Conservation (phyloP, 2,329 filamentous ascomycete genomes). For the Fusarium floridanum region DNA sequence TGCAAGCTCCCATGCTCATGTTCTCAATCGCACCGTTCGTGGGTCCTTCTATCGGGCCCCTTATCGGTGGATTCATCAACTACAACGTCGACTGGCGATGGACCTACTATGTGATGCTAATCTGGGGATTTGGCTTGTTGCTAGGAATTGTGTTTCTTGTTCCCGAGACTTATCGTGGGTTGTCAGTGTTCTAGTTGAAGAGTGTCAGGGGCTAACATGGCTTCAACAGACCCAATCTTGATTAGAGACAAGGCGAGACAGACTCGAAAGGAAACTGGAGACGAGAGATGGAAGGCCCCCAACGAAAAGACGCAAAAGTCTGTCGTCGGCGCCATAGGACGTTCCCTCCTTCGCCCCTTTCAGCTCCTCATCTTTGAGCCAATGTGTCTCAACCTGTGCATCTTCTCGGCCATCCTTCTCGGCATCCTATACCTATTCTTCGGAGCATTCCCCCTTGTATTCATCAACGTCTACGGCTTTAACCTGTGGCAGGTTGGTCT, state of each 20-base stretch:
- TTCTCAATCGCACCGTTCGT: constrained; percentile 77
- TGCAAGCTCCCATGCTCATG: constrained; percentile 86
- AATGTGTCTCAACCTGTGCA: constrained; percentile 86
- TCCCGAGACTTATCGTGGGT: constrained; percentile 85
- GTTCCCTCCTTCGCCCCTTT: constrained; percentile 77
- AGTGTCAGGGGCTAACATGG: constrained; percentile 15
- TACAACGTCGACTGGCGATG: constrained; percentile 80
- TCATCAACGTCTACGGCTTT: constrained; percentile 80
- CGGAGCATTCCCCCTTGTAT: constrained; percentile 87
- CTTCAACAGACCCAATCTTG: constrained; percentile 70
- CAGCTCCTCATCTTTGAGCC: constrained; percentile 84
- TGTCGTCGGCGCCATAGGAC: constrained; percentile 70
- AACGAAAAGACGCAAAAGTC: constrained; percentile 81
- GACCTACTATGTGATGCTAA: constrained; percentile 87
- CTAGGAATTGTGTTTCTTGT: constrained; percentile 77
- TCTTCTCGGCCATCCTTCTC: constrained; percentile 86
- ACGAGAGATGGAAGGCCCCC: constrained; percentile 80
- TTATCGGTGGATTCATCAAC: constrained; percentile 86
- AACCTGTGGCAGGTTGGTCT: constrained; percentile 84
- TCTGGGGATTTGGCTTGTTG: constrained; percentile 80
- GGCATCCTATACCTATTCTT: constrained; percentile 93
- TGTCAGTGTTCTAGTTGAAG: not conserved
- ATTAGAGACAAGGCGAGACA: constrained; percentile 78
- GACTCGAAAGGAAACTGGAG: constrained; percentile 80
- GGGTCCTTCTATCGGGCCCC: constrained; percentile 70